A percentile compares a stretch with the other conserved stretches of the same genome.
Conservation (phyloP, 2,329 filamentous ascomycete genomes). For the Ploettnerulaceae sp. region DNA sequence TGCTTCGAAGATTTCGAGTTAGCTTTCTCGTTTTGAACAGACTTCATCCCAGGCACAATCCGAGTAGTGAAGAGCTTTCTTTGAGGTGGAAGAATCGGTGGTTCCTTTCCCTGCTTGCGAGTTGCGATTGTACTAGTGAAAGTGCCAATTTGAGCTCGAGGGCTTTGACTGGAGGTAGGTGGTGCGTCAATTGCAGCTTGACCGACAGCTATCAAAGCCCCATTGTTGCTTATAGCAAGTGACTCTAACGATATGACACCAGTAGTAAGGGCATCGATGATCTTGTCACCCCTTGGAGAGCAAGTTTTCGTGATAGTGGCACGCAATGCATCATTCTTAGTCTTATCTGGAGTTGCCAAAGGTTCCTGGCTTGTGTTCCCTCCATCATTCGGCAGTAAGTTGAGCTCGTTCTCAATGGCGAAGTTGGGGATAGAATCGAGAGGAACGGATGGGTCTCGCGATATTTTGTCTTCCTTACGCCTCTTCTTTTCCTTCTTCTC, state of each 20-base stretch:
- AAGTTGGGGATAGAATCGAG: neutral
- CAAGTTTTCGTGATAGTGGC: neutral
- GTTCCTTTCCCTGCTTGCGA: neutral
- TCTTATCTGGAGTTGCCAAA: neutral
- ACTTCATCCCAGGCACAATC: neutral
- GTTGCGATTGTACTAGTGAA: neutral
- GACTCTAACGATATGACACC: neutral
- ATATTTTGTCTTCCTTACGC: conserved; percentile 3
- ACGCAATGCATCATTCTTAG: neutral
- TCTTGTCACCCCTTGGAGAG: neutral
- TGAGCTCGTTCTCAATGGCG: neutral
- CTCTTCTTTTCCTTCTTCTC: conserved; percentile 7
- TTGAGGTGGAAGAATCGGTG: neutral
- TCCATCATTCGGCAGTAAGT: neutral
- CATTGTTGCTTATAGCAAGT: neutral
- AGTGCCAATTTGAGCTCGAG: neutral
- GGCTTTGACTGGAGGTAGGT: neutral
- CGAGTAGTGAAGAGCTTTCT: neutral
- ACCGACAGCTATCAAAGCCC: neutral
- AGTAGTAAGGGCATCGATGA: neutral
- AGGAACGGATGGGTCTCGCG: neutral
- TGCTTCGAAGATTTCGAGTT: no score
- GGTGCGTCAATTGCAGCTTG: neutral
- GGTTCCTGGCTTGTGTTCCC: neutral
- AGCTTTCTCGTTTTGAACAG: neutral